Percentiles rank a stretch among this genome's conserved stretches.
phyloP scores from a whole-genome alignment of 179 eudicot species.

The Nepenthes alata region DNA sequence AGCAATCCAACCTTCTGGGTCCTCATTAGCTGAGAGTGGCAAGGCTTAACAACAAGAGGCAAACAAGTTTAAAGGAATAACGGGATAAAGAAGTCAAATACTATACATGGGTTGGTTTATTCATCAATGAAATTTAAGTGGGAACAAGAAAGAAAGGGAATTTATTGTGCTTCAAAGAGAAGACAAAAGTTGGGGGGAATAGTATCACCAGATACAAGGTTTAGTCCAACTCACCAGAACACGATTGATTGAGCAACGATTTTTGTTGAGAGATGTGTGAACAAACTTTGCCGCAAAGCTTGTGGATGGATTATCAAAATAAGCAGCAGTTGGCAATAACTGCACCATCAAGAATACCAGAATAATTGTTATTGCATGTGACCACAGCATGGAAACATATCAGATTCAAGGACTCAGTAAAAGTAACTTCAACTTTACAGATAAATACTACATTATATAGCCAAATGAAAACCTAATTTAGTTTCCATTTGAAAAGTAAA shows the following conservation, averaged over 20 bases:
- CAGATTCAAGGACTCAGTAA: background rate
- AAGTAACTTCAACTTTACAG: background rate
- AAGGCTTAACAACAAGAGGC: background rate
- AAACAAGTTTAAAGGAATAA: background rate
- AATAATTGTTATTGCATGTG: background rate
- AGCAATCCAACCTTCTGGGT: no score
- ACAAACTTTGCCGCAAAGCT: slow-evolving; percentile 93
- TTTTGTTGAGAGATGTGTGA: slow-evolving; percentile 87
- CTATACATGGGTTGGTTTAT: no score
- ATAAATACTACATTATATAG: background rate
- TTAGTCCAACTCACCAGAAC: slow-evolving; percentile 56
- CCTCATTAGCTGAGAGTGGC: no score
- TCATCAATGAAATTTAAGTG: no score
- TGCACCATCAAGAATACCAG: slow-evolving; percentile 24
- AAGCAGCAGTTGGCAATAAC: slow-evolving; percentile 87
- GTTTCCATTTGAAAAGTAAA: background rate
- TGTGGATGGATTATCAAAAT: slow-evolving; percentile 87
- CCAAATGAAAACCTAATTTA: background rate
- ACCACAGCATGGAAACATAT: background rate
- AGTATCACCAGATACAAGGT: background rate
- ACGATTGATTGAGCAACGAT: slow-evolving; percentile 86
- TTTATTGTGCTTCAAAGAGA: no score
- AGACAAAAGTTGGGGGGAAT: no score
- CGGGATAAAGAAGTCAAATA: background rate
- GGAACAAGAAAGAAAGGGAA: no score